Percentiles rank a stretch among this genome's conserved stretches.
Evolutionary conservation across 2,329 filamentous ascomycete genomes (phyloP).

Genomic region (Dichotomopilus funicola): DNA sequence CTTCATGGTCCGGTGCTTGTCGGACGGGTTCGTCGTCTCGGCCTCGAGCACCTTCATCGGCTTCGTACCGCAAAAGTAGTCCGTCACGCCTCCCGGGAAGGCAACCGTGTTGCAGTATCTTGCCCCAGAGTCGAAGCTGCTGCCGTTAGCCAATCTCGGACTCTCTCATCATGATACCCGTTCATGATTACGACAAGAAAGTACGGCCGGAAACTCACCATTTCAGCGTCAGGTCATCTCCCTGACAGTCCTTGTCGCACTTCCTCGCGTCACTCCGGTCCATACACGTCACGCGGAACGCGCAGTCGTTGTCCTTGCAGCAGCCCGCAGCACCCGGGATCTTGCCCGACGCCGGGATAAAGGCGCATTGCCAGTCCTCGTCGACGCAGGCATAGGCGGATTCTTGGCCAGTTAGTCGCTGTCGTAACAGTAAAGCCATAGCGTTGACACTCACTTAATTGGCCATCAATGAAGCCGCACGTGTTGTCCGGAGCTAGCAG

Average conservation of each 20-base stretch:
- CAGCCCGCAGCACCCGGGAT: constrained; percentile 37
- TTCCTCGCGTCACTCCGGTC: constrained; percentile 33
- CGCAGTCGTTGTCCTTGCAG: constrained; percentile 33
- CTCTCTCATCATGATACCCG: too few relatives aligned
- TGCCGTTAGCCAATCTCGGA: constrained; percentile 15
- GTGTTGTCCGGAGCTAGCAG: constrained; percentile 45
- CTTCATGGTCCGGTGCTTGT: constrained; percentile 30
- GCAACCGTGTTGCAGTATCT: constrained; percentile 41
- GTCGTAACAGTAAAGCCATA: too few relatives aligned
- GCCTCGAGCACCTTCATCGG: constrained; percentile 31
- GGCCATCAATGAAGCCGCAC: constrained; percentile 43
- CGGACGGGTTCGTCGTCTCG: constrained; percentile 36
- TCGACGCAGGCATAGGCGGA: constrained; percentile 36
- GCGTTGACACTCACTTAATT: constrained; percentile 27
- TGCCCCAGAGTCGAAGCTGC: constrained; percentile 30
- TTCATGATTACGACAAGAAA: neutral
- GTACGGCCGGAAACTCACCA: constrained; percentile 32
- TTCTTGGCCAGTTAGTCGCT: constrained; percentile 22
- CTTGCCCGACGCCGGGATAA: constrained; percentile 30
- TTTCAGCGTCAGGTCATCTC: constrained; percentile 38
- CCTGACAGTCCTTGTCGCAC: constrained; percentile 36
- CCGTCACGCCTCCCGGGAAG: constrained; percentile 35
- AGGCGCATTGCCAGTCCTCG: constrained; percentile 31
- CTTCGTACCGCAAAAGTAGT: constrained; percentile 39
- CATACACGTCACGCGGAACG: constrained; percentile 33